Evolutionary conservation across 768 basidiomycete species (phyloP), one percentile per base, ranked within the genome.

Genomic region (Clitopilus hobsonii): DNA sequence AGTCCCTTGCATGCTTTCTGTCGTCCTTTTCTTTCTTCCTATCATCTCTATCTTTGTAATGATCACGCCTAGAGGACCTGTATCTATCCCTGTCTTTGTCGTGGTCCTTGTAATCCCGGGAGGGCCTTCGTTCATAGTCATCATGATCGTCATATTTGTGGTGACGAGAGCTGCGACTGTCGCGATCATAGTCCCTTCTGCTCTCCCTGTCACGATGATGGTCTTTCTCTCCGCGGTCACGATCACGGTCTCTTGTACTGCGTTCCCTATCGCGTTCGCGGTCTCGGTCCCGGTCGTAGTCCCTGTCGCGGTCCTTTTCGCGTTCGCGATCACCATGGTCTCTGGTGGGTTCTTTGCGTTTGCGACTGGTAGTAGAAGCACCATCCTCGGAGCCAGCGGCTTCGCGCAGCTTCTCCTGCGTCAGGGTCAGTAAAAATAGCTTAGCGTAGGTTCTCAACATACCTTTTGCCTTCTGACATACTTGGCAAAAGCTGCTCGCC

Each of bases 391-490:
- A 92, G 27, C 84, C 89, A 10, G 67, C 75, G 10, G 41, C n/a
- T 62, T 87, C 85, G 22, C 89, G 82, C 54, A 92, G 71, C 49
- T 91, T 87, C 68, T 94, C 93, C 86, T 91, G 60, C 28, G 29
- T 28, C 55, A 52, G 49, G 20, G 49, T 51, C 18, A 29, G 6
- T 47, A n/a, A 14, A 6, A 52, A 26, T 55, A n/a, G n/a, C n/a
- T n/a, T n/a, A n/a, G n/a, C n/a, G 10, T 20, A 23, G 28, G 20
- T 24, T 67, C 27, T 24, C 32, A 54, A 56, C 69, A 27, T 50
- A 90, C 93, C 81, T 94, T 97, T 66, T 97, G 94, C 55, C 96
- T 74, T 68, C 89, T 91, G 51, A 95, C 77, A 66, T 86, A 96
- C 71, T 95, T 98, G 16, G 81, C 71, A 67, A 93, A 98, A 1